Percentiles rank a stretch among this genome's conserved stretches.
These are phyloP conservation scores for Tripterygium wilfordii DNA, from an alignment of 177 flowering plant species.

Conservation along the genomic window DNA sequence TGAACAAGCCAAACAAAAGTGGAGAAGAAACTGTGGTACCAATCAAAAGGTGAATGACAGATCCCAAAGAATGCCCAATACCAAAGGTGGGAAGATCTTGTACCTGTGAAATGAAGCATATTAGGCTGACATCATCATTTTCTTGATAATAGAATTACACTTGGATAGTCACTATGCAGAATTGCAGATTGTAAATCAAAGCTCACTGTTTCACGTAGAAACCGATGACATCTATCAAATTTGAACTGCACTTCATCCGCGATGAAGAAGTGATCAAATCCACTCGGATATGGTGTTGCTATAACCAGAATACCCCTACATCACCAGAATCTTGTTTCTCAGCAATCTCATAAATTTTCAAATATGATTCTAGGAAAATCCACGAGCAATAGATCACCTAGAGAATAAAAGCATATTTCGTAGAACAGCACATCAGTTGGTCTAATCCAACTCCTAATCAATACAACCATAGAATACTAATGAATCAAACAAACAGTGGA, in stretches of 20 bases:
- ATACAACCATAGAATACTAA: too few relatives aligned
- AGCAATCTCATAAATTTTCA: too few relatives aligned
- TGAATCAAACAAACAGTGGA: too few relatives aligned
- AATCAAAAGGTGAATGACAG: conserved; percentile 83
- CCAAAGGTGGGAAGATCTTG: conserved; percentile 80
- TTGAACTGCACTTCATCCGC: conserved; percentile 96
- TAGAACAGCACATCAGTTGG: too few relatives aligned
- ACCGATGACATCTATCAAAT: conserved; percentile 78
- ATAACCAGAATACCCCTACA: conserved; percentile 76
- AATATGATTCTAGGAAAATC: too few relatives aligned
- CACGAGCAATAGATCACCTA: too few relatives aligned
- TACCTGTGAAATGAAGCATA: conserved; percentile 30
- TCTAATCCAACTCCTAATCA: too few relatives aligned
- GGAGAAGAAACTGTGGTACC: conserved; percentile 33
- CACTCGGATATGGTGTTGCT: conserved; percentile 95
- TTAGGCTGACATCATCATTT: neutral
- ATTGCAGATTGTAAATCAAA: neutral
- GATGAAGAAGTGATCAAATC: conserved; percentile 89
- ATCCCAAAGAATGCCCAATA: conserved; percentile 92
- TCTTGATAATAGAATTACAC: too few relatives aligned
- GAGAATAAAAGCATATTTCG: too few relatives aligned
- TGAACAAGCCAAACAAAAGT: neutral
- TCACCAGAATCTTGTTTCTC: conserved; percentile 10
- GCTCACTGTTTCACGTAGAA: conserved; percentile 61
- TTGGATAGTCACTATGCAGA: too few relatives aligned